Evolutionary conservation across 1,284 basidiomycete species (phyloP), one percentile per base, ranked within the genome.

Genomic region (Austroboletus niveus): DNA sequence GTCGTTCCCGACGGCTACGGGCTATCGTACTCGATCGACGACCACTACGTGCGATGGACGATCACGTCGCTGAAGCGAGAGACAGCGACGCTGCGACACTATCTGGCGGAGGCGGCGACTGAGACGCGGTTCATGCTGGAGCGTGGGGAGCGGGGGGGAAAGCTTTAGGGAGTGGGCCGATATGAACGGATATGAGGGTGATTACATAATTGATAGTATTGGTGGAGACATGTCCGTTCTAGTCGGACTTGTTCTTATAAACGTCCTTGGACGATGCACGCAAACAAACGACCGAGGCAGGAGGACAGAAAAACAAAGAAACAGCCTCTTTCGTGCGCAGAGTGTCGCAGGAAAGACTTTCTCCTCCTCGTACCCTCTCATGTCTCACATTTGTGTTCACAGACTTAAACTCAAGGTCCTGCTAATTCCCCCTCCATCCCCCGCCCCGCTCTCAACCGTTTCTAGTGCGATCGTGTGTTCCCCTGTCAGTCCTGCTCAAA

Each of bases 1-100:
- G 93, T 96, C 42, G 92, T 94, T 0, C 81, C 87, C 8, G 92
- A 98, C 61, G 97, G 96, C 14, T 99, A 93, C 65, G 96, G 97
- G 10, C 74, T 98, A 38, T 87, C 92, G 35, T 99, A 99, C 72
- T 82, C 92, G 3, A 96, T 99, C 66, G 92, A 89, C 50, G 87
- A 93, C 58, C 73, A 88, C 54, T 87, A 89, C 61, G 83, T 99
- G 56, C 86, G 92, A 51, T 98, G 96, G 89, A 94, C 92, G 43
- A 88, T 98, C 61, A 98, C 94, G 48, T 89, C 87, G 52, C 71
- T 85, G 66, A 92, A 87, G 70, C 71, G 77, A 51, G 75, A 82
- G 32, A 82, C 84, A 30, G 82, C 77, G 9, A 75, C 79, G 63
- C 72, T 94, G 58, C 82, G 80, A 61, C 80, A 89, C 62, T 89